phyloP scores from a whole-genome alignment of 2,329 filamentous ascomycete genomes.

The Myrmaecium sp. region DNA sequence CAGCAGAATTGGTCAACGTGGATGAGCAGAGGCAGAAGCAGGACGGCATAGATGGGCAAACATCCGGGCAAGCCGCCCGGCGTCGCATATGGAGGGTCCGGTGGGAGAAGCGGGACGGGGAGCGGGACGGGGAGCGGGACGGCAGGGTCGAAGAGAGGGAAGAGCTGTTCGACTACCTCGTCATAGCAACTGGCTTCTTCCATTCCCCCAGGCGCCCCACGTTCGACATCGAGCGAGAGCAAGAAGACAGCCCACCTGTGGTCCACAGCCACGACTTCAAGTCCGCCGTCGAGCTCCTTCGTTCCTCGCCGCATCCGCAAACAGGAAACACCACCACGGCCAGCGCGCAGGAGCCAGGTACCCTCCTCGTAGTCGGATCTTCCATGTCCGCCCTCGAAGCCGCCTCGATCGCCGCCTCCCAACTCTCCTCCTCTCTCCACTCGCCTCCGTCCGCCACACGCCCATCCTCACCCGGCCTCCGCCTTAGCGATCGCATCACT shows the following conservation, averaged over 20 bases:
- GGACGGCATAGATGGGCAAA: slow-evolving; percentile 5
- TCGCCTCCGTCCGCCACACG: slow-evolving; percentile 24
- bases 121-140: too few species aligned
- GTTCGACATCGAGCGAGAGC: too few species aligned
- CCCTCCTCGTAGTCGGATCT: slow-evolving; percentile 59
- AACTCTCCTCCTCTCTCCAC: slow-evolving; percentile 48
- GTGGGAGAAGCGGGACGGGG: background rate
- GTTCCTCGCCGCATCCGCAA: slow-evolving; percentile 22
- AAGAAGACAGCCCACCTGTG: too few species aligned
- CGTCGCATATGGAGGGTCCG: background rate
- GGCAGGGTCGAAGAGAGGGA: background rate
- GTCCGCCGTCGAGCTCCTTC: background rate
- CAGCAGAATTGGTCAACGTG: slow-evolving; percentile 9
- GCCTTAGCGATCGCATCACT: slow-evolving; percentile 25
- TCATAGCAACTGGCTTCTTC: slow-evolving; percentile 66
- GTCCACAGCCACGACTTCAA: background rate
- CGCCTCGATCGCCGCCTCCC: slow-evolving; percentile 52
- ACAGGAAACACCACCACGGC: slow-evolving; percentile 52
- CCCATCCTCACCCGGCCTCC: slow-evolving; percentile 8
- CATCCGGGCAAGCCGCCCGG: slow-evolving; percentile 10
- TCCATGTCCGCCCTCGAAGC: slow-evolving; percentile 74
- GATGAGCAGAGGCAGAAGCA: too few species aligned
- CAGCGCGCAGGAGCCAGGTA: slow-evolving; percentile 27
- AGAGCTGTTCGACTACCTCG: slow-evolving; percentile 45
- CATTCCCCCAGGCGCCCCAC: slow-evolving; percentile 40